A percentile compares a stretch with the other conserved stretches of the same genome.
Conservation (phyloP, 192 early-diverging fungal species). For the Lunasporangiospora selenospora region DNA sequence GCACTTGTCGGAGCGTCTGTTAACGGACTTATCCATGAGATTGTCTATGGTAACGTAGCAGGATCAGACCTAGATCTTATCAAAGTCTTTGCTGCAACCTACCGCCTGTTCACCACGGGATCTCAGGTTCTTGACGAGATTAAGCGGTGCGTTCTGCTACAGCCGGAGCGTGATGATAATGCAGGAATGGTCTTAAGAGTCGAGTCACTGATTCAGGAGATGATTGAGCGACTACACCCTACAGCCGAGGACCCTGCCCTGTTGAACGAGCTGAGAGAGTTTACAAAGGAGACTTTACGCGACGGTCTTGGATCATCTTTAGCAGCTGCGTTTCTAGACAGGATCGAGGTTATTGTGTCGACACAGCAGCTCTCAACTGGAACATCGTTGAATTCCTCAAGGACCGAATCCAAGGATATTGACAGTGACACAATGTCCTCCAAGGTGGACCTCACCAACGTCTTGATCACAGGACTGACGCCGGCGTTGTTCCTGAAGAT, state of each 20-base stretch:
- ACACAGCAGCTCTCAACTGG: too few relatives aligned
- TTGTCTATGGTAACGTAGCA: constrained; percentile 53
- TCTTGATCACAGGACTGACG: constrained; percentile 65
- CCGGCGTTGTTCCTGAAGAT: constrained; percentile 68
- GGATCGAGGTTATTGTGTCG: too few relatives aligned
- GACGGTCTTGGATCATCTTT: too few relatives aligned
- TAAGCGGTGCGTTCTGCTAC: constrained; percentile 13
- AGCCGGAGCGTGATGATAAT: neutral
- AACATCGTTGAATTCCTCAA: too few relatives aligned
- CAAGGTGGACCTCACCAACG: constrained; percentile 53
- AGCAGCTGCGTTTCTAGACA: too few relatives aligned
- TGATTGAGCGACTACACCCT: constrained; percentile 1
- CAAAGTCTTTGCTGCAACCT: constrained; percentile 49
- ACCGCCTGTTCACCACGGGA: constrained; percentile 43
- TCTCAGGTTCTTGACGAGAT: constrained; percentile 22
- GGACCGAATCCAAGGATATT: too few relatives aligned
- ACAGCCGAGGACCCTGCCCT: neutral
- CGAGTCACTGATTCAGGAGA: constrained; percentile 9
- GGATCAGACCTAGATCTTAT: constrained; percentile 19
- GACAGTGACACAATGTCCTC: too few relatives aligned
- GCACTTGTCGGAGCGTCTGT: constrained; percentile 18
- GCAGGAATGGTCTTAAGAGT: neutral
- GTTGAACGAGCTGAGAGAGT: constrained; percentile 5
- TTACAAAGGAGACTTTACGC: constrained; percentile 5
- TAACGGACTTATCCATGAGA: constrained; percentile 63